phyloP scores from a whole-genome alignment of 352 stramenopile species.

The Pythium dissimile region DNA sequence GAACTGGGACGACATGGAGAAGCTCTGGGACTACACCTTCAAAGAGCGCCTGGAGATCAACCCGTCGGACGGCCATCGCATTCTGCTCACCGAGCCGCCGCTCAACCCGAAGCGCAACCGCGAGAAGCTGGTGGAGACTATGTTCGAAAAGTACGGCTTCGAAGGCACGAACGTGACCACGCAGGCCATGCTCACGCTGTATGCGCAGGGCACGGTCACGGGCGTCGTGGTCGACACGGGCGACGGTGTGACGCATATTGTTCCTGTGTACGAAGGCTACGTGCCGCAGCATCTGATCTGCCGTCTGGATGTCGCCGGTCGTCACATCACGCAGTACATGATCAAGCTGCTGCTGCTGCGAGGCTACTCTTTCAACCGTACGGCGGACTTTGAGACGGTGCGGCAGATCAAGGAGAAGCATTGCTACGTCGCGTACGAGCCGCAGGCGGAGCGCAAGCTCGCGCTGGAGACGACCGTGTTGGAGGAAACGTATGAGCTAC shows the following conservation, averaged over 20 bases:
- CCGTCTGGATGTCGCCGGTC: slow-evolving; percentile 88
- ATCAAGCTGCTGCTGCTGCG: slow-evolving; percentile 92
- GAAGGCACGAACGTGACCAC: slow-evolving; percentile 88
- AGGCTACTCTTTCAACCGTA: slow-evolving; percentile 91
- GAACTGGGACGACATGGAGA: slow-evolving; percentile 97
- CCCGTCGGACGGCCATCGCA: slow-evolving; percentile 67
- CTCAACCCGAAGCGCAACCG: slow-evolving; percentile 92
- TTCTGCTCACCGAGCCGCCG: slow-evolving; percentile 91
- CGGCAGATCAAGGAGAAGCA: slow-evolving; percentile 94
- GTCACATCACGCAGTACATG: slow-evolving; percentile 94
- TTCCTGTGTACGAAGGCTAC: slow-evolving; percentile 90
- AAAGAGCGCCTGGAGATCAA: slow-evolving; percentile 84
- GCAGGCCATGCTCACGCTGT: slow-evolving; percentile 93
- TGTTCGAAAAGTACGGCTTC: slow-evolving; percentile 94
- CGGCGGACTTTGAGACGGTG: slow-evolving; percentile 91
- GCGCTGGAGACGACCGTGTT: slow-evolving; percentile 91
- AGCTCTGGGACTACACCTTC: slow-evolving; percentile 97
- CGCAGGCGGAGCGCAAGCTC: slow-evolving; percentile 78
- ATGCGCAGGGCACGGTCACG: slow-evolving; percentile 88
- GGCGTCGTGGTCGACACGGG: slow-evolving; percentile 92
- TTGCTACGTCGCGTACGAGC: slow-evolving; percentile 92
- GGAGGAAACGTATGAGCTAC: slow-evolving; percentile 93
- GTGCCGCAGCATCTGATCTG: slow-evolving; percentile 89
- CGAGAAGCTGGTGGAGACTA: slow-evolving; percentile 89
- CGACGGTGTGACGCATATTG: slow-evolving; percentile 92